A percentile compares a stretch with the other conserved stretches of the same genome.
Evolutionary conservation across 2,329 filamentous ascomycete species (phyloP).

Genomic region (Apiospora rasikravindrae): DNA sequence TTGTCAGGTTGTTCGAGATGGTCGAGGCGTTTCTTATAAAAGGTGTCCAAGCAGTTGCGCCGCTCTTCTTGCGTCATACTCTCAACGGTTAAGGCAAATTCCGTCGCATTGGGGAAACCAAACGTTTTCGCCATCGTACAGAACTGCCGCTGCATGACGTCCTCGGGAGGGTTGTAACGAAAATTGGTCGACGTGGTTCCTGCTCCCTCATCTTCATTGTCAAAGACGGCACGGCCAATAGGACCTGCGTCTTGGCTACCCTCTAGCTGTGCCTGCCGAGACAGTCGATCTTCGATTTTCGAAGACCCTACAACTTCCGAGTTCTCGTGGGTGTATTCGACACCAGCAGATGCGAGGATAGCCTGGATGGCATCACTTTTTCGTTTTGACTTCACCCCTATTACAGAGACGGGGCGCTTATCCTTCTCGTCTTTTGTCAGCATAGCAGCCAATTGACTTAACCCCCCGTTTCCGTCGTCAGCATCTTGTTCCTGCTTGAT

Average conservation of each 20-base stretch:
- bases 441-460: conserved; percentile 74
- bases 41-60: conserved; percentile 76
- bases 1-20: conserved; percentile 40
- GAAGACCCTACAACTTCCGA: conserved; percentile 91
- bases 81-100: conserved; percentile 91
- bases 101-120: conserved; percentile 75
- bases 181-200: conserved; percentile 42
- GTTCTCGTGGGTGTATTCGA: conserved; percentile 96
- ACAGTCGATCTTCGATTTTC: conserved; percentile 87
- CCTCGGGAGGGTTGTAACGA: conserved; percentile 73
- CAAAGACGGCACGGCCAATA: conserved; percentile 61
- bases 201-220: conserved; percentile 44
- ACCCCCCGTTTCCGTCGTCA: conserved; percentile 67
- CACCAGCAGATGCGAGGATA: conserved; percentile 85
- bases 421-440: conserved; percentile 55
- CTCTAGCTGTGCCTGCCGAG: conserved; percentile 72
- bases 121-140: conserved; percentile 85
- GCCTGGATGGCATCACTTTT: conserved; percentile 81
- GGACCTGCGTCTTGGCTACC: conserved; percentile 52
- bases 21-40: conserved; percentile 73
- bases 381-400: conserved; percentile 43
- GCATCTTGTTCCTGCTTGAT: conserved; percentile 53
- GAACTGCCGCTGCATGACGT: conserved; percentile 82
- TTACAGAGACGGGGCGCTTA: conserved; percentile 38
- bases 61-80: conserved; percentile 86